Base-by-base conservation (phyloP, 768 basidiomycete genomes). In the Calocybe indica region DNA sequence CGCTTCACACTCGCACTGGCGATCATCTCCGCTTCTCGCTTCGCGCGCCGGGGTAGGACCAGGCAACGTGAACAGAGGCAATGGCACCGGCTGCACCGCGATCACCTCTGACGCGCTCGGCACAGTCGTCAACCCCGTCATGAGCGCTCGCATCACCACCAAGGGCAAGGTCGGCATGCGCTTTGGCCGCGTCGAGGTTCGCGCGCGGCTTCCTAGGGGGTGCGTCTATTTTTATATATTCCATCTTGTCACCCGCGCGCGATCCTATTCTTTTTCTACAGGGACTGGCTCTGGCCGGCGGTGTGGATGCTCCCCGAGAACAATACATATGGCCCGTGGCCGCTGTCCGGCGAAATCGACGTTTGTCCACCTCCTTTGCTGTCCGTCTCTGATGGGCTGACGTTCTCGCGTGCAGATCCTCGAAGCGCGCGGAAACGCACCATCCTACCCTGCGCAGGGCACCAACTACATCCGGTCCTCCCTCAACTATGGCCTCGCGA, bases 231-330 rank as follows among this genome's bases (percentile, higher is more conserved):
- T 45, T 46, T 48, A 22, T 4, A 6, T 15, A 14, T 4, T 10
- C 6, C 42, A 22, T 37, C 35, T 15, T 15, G 10, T 38, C 4
- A 9, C 37, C 22, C 45, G 7, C 45, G 34, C 34, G 42, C 22
- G 22, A 22, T 22, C 22, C 2, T 22, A 4, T 22, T 22, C 4
- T 22, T 22, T 15, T 5, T 22, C 5, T 12, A 28, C 48, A 71
- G 71, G 0, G 73, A 77, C 56, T 88, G 85, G 84, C 77, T 88
- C 63, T 86, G 83, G 82, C 86, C 86, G 5, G 78, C 80, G 1
- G 69, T 88, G 15, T 85, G 82, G 79, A 83, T 88, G 80, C 71
- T 87, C 40, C 86, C 86, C 0, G 75, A 76, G 37, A 66, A 82
- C 50, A 65, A 77, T 39, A 69, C 70, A 1, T 87, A 88, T 53